Evolutionary conservation across 2,329 filamentous ascomycete species (phyloP).

Genomic region (Hysterium pulicare): DNA sequence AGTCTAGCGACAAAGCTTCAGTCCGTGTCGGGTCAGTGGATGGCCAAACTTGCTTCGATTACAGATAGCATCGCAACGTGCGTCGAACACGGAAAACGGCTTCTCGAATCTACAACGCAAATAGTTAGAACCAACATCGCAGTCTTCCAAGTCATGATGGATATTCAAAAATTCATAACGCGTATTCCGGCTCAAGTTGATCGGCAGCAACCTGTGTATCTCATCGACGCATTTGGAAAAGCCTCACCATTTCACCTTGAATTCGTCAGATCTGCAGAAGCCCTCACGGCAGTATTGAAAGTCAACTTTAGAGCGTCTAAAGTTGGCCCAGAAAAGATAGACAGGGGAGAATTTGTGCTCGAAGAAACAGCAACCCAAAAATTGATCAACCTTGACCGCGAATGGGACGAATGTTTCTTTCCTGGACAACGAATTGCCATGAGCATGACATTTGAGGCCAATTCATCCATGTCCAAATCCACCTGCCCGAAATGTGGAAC

Average conservation of each 20-base stretch:
- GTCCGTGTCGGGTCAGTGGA: slow-evolving; percentile 14
- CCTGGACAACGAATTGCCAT: slow-evolving; percentile 31
- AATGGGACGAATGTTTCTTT: slow-evolving; percentile 23
- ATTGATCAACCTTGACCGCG: slow-evolving; percentile 15
- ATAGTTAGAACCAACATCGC: slow-evolving; percentile 17
- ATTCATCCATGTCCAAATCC: not conserved
- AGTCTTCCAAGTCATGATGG: slow-evolving; percentile 18
- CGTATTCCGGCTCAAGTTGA: slow-evolving; percentile 24
- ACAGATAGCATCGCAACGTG: slow-evolving; percentile 1
- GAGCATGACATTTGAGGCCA: slow-evolving; percentile 24
- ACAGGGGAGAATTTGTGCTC: slow-evolving; percentile 24
- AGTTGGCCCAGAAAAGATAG: slow-evolving; percentile 15
- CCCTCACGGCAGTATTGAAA: slow-evolving; percentile 23
- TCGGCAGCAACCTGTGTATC: slow-evolving; percentile 29
- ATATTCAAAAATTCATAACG: slow-evolving; percentile 16
- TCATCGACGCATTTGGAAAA: slow-evolving; percentile 26
- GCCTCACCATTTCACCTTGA: slow-evolving; percentile 27
- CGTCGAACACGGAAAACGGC: slow-evolving; percentile 9
- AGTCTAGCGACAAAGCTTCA: slow-evolving; percentile 8
- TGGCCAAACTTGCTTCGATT: slow-evolving; percentile 10
- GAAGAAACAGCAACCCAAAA: slow-evolving; percentile 14
- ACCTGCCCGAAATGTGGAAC: slow-evolving; percentile 3
- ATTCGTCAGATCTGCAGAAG: slow-evolving; percentile 24
- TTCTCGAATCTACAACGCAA: slow-evolving; percentile 6
- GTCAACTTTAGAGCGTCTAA: slow-evolving; percentile 15